A percentile compares a stretch with the other conserved stretches of the same genome.
phyloP scores from a whole-genome alignment of 345 rosid species.

The Limnanthes douglasii region DNA sequence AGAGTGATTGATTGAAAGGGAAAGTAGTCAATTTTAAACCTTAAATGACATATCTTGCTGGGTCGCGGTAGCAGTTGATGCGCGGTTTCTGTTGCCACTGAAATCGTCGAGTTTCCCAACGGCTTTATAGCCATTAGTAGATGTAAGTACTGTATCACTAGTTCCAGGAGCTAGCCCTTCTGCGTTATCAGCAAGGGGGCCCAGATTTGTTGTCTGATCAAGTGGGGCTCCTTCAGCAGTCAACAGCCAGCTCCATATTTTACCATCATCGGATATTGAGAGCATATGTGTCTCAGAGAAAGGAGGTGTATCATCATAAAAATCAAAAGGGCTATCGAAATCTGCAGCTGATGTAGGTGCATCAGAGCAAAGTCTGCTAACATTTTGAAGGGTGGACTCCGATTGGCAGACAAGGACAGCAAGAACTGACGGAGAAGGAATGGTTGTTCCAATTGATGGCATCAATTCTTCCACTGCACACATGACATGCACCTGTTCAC shows the following conservation, averaged over 20 bases:
- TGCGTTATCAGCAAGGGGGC: conserved; percentile 10
- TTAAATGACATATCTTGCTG: conserved; percentile 37
- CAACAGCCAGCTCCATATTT: conserved; percentile 89
- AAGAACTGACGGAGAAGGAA: conserved; percentile 67
- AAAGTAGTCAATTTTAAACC: conserved; percentile 24
- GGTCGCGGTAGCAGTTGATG: conserved; percentile 15
- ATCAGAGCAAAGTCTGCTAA: conserved; percentile 52
- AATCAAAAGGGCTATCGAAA: conserved; percentile 80
- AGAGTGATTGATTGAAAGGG: conserved; percentile 6
- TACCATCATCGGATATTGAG: conserved; percentile 92
- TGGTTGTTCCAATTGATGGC: conserved; percentile 75
- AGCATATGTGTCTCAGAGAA: conserved; percentile 55
- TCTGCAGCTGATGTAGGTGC: conserved; percentile 34
- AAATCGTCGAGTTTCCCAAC: conserved; percentile 16
- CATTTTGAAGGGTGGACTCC: conserved; percentile 67
- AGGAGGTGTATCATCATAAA: conserved; percentile 55
- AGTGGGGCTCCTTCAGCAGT: conserved; percentile 62
- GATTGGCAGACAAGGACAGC: conserved; percentile 47
- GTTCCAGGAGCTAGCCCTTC: conserved; percentile 15
- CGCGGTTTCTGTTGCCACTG: conserved; percentile 21
- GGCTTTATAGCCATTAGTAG: conserved; percentile 18
- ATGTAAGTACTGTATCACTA: conserved; percentile 12
- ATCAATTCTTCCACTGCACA: conserved; percentile 75
- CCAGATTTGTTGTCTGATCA: conserved; percentile 19
- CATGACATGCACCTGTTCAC: conserved; percentile 80